Evolutionary conservation across 1,284 basidiomycete species (phyloP).

Genomic region (Ceratobasidium sp.): DNA sequence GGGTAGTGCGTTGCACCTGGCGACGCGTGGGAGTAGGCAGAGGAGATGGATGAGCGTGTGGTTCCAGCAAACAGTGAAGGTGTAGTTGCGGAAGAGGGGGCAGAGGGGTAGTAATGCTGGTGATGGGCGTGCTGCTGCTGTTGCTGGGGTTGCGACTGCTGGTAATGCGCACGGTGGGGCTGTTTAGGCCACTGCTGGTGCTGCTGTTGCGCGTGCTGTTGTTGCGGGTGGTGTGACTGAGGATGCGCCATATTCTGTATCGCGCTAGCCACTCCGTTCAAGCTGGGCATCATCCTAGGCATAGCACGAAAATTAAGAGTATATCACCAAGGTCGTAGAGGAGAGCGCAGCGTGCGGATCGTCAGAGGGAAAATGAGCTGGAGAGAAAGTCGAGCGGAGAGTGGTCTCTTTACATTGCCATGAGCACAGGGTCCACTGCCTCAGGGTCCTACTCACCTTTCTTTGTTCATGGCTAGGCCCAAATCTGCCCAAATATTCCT

Average conservation of each 20-base stretch:
- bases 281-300: conserved; percentile 24
- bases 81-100: conserved; percentile 10
- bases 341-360: no score
- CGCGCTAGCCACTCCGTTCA: conserved; percentile 23
- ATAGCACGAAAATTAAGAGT: neutral
- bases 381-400: neutral
- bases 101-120: conserved; percentile 27
- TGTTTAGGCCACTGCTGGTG: conserved; percentile 20
- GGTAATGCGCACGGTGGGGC: conserved; percentile 17
- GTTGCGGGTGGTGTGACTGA: neutral
- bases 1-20: conserved; percentile 26
- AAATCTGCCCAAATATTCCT: conserved; percentile 1
- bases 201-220: conserved; percentile 7
- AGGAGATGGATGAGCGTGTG: conserved; percentile 27
- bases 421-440: neutral
- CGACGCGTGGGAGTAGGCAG: conserved; percentile 35
- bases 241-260: conserved; percentile 7
- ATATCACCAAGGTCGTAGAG: neutral
- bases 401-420: neutral
- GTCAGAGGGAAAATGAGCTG: no score
- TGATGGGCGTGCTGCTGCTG: conserved; percentile 21
- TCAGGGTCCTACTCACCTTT: conserved; percentile 3
- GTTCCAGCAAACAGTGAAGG: conserved; percentile 26
- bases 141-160: neutral
- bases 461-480: conserved; percentile 8